Percentiles rank a stretch among this genome's conserved stretches.
These are phyloP conservation scores for Phytophthora europaea DNA, from an alignment of 352 stramenopile genomes.

Conservation along the genomic window DNA sequence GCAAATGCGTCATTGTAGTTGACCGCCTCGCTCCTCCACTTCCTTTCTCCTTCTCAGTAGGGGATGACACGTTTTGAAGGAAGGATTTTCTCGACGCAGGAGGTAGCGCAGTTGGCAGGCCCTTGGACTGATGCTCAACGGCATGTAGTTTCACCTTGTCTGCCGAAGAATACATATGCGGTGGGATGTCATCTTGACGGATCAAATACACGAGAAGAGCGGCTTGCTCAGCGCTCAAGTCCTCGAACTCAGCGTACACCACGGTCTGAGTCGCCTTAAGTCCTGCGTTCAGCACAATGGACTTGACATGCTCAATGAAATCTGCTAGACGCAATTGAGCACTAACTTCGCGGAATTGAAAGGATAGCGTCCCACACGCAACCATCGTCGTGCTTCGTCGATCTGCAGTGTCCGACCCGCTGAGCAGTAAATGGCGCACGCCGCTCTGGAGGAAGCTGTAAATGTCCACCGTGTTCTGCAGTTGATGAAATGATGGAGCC, in stretches of 20 bases:
- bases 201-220: constrained; percentile 54
- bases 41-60: constrained; percentile 7
- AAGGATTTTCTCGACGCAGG: constrained; percentile 25
- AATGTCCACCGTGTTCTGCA: constrained; percentile 68
- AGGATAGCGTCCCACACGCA: constrained; percentile 61
- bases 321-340: constrained; percentile 36
- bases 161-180: constrained; percentile 53
- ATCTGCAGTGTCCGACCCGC: constrained; percentile 50
- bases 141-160: constrained; percentile 64
- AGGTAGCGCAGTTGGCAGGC: neutral
- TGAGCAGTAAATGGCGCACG: constrained; percentile 50
- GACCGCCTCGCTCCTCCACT: constrained; percentile 6
- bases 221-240: constrained; percentile 46
- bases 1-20: constrained; percentile 3
- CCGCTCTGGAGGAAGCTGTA: constrained; percentile 61
- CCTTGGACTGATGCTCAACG: constrained; percentile 47
- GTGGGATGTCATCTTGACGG: constrained; percentile 52
- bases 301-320: constrained; percentile 65
- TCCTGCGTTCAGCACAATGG: constrained; percentile 54
- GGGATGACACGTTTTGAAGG: constrained; percentile 15
- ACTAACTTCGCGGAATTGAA: constrained; percentile 62
- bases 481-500: constrained; percentile 40
- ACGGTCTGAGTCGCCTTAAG: constrained; percentile 61
- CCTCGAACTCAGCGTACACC: constrained; percentile 68
- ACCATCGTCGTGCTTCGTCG: constrained; percentile 56